Percentiles rank a stretch among this genome's conserved stretches.
Evolutionary conservation across 1,139 yeast species (phyloP).

Genomic region (Debaryomyces psychrophilus): DNA sequence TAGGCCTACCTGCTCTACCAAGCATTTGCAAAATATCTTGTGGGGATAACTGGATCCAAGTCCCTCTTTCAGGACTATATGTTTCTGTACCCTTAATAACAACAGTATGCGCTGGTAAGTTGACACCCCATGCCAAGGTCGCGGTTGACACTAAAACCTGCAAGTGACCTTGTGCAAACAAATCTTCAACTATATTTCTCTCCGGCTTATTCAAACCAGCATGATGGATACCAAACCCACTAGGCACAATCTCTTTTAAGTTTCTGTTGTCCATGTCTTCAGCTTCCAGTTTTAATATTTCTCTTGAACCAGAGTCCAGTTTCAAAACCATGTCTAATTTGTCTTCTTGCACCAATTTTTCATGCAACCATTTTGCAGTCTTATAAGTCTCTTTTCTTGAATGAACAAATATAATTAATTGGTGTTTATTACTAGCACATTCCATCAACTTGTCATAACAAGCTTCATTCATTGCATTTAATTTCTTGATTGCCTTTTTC

Average conservation of each 20-base stretch:
- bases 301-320: slow-evolving; percentile 62
- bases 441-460: slow-evolving; percentile 83
- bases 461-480: slow-evolving; percentile 87
- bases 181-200: slow-evolving; percentile 77
- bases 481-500: slow-evolving; percentile 74
- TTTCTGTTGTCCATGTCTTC: slow-evolving; percentile 56
- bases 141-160: slow-evolving; percentile 90
- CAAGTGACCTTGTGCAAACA: slow-evolving; percentile 85
- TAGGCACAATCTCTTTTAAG: slow-evolving; percentile 62
- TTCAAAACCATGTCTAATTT: slow-evolving; percentile 50
- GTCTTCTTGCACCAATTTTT: slow-evolving; percentile 60
- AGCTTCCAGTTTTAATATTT: slow-evolving; percentile 66
- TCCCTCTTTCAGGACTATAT: slow-evolving; percentile 87
- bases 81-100: slow-evolving; percentile 94
- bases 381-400: slow-evolving; percentile 89
- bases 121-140: slow-evolving; percentile 98
- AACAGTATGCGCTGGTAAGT: slow-evolving; percentile 95
- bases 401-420: slow-evolving; percentile 88
- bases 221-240: slow-evolving; percentile 91
- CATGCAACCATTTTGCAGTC: slow-evolving; percentile 76
- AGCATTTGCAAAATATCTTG: slow-evolving; percentile 95
- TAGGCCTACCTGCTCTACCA: slow-evolving; percentile 97
- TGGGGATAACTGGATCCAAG: slow-evolving; percentile 87
- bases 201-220: slow-evolving; percentile 84
- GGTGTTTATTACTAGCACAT: slow-evolving; percentile 60